These are phyloP conservation scores for Staphylotrichum tortipilum DNA, from an alignment of 495 filamentous ascomycete species.

Conservation along the genomic window DNA sequence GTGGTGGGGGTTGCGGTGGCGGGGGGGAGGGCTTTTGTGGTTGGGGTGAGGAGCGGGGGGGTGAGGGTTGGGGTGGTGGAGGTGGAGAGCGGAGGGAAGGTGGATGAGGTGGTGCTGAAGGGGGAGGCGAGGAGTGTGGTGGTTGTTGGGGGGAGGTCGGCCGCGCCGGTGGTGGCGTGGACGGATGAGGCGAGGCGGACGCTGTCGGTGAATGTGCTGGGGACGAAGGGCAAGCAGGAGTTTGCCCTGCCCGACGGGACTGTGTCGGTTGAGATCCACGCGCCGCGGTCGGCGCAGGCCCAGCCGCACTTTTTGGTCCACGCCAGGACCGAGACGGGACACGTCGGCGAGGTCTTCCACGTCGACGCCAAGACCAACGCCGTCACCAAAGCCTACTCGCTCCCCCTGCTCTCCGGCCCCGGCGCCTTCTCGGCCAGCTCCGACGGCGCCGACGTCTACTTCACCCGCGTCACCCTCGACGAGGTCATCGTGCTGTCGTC, in stretches of 20 bases:
- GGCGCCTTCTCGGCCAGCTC: slow-evolving; percentile 75
- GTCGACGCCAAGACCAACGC: slow-evolving; percentile 57
- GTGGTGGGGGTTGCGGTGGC: no score
- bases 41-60: slow-evolving; percentile 68
- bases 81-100: slow-evolving; percentile 59
- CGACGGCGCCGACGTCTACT: slow-evolving; percentile 73
- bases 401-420: slow-evolving; percentile 57
- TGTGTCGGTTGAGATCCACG: slow-evolving; percentile 60
- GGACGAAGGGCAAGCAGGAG: slow-evolving; percentile 54
- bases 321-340: slow-evolving; percentile 57
- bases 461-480: slow-evolving; percentile 65
- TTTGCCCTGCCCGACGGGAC: slow-evolving; percentile 51
- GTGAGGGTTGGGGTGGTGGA: slow-evolving; percentile 56
- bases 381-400: slow-evolving; percentile 63
- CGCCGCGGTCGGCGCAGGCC: slow-evolving; percentile 59
- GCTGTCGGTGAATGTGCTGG: slow-evolving; percentile 73
- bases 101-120: slow-evolving; percentile 57
- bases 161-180: slow-evolving; percentile 75
- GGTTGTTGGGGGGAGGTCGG: slow-evolving; percentile 76
- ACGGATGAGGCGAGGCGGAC: slow-evolving; percentile 57
- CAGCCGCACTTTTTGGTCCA: slow-evolving; percentile 78
- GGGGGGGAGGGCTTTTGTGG: slow-evolving; percentile 63
- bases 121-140: slow-evolving; percentile 63
- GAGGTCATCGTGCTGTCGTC: slow-evolving; percentile 70
- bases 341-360: slow-evolving; percentile 82